These are phyloP conservation scores for Cyberlindnera veronae DNA, from an alignment of 805 yeast species.

Conservation along the genomic window DNA sequence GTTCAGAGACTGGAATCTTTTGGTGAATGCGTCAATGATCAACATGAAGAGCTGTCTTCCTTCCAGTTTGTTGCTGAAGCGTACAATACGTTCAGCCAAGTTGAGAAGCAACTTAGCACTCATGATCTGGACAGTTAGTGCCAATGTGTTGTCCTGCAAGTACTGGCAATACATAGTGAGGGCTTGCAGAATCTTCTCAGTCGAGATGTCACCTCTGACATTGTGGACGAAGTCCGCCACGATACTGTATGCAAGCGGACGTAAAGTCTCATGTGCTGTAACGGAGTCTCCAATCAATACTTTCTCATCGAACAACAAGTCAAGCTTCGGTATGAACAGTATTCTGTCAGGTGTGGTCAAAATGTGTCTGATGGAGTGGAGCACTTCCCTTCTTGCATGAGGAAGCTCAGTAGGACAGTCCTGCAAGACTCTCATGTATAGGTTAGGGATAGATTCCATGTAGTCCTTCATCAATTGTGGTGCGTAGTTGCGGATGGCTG, in stretches of 20 bases:
- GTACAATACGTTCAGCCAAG: slow-evolving; percentile 82
- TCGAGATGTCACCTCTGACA: slow-evolving; percentile 76
- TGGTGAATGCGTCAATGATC: slow-evolving; percentile 84
- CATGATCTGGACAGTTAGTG: slow-evolving; percentile 92
- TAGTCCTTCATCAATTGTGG: slow-evolving; percentile 54
- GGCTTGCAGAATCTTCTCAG: slow-evolving; percentile 83
- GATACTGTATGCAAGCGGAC: slow-evolving; percentile 92
- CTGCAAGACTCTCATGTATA: slow-evolving; percentile 79
- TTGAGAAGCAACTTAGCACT: slow-evolving; percentile 87
- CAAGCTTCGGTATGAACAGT: slow-evolving; percentile 81
- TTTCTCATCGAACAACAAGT: slow-evolving; percentile 78
- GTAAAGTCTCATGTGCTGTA: slow-evolving; percentile 82
- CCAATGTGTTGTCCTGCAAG: slow-evolving; percentile 75
- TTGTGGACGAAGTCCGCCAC: slow-evolving; percentile 95
- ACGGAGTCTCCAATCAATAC: slow-evolving; percentile 90
- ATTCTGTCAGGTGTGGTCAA: slow-evolving; percentile 82
- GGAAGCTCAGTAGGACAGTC: slow-evolving; percentile 95
- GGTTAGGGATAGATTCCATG: slow-evolving; percentile 73
- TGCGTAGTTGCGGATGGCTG: slow-evolving; percentile 80
- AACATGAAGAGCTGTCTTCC: slow-evolving; percentile 73
- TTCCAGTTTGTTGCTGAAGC: slow-evolving; percentile 75
- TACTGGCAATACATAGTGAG: slow-evolving; percentile 78
- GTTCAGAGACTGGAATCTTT: slow-evolving; percentile 73
- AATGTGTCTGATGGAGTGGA: slow-evolving; percentile 95
- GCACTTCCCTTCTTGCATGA: slow-evolving; percentile 84